A percentile compares a stretch with the other conserved stretches of the same genome.
These are phyloP conservation scores for Kodamaea sp. DNA, from an alignment of 1,139 yeast species.

Conservation along the genomic window DNA sequence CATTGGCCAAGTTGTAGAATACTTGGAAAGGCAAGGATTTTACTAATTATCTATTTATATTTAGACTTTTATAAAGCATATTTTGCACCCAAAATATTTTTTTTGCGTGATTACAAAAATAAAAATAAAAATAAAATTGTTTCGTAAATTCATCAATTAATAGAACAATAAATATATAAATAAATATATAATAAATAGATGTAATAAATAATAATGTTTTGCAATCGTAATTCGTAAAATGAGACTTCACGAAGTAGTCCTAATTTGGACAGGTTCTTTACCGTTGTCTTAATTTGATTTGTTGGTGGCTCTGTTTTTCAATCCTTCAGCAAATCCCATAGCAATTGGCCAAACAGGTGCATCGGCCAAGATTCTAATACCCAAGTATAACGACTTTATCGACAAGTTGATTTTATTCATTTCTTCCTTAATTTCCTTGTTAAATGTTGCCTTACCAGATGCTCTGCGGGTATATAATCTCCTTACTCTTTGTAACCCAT, in stretches of 20 bases:
- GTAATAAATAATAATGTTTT: too few relatives aligned
- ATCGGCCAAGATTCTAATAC: slow-evolving; percentile 70
- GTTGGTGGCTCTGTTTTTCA: slow-evolving; percentile 59
- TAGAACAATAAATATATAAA: too few relatives aligned
- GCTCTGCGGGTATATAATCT: slow-evolving; percentile 1
- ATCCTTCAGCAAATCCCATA: slow-evolving; percentile 69
- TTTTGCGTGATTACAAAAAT: neutral
- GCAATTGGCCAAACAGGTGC: slow-evolving; percentile 85
- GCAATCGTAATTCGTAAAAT: neutral
- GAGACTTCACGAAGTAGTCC: neutral
- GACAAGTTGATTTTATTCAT: slow-evolving; percentile 46
- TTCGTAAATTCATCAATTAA: neutral
- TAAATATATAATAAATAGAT: too few relatives aligned
- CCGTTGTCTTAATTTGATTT: neutral
- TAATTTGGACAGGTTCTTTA: too few relatives aligned
- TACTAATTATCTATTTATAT: slow-evolving; percentile 19
- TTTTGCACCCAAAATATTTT: neutral
- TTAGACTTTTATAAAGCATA: neutral
- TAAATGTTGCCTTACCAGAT: neutral
- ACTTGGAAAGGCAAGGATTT: slow-evolving; percentile 79
- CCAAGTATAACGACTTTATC: slow-evolving; percentile 56
- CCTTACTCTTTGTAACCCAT: slow-evolving; percentile 3
- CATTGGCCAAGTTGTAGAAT: slow-evolving; percentile 65
- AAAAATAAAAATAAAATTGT: neutral
- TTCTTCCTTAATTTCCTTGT: slow-evolving; percentile 27